These are phyloP conservation scores for Tolypocladium cylindrosporum DNA, from an alignment of 2,329 filamentous ascomycete genomes.

Conservation along the genomic window DNA sequence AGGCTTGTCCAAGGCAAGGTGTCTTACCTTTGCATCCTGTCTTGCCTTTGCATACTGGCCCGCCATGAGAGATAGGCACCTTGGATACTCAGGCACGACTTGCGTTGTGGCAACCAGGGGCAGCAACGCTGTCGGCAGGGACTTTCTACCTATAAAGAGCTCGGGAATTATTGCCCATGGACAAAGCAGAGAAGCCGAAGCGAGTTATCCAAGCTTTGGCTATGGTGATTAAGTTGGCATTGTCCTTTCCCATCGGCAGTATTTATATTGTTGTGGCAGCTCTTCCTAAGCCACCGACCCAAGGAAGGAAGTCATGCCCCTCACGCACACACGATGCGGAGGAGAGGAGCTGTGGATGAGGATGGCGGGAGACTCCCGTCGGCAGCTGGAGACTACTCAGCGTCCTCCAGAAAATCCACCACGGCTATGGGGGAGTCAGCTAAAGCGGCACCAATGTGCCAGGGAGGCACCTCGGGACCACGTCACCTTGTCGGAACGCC, in stretches of 20 bases:
- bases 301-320: not conserved
- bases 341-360: not conserved
- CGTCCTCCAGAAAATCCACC: slow-evolving; percentile 47
- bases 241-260: not conserved
- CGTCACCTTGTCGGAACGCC: slow-evolving; percentile 60
- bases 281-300: not conserved
- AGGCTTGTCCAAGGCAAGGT: not conserved
- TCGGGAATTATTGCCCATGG: not conserved
- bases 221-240: not conserved
- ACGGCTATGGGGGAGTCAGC: slow-evolving; percentile 36
- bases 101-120: not conserved
- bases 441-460: not conserved
- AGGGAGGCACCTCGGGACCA: not conserved
- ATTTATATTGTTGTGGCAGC: not conserved
- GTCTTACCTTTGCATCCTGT: too few relatives aligned
- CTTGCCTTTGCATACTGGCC: not conserved
- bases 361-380: too few relatives aligned
- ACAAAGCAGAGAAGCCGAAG: not conserved
- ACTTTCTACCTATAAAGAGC: too few relatives aligned
- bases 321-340: not conserved
- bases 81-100: not conserved
- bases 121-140: not conserved
- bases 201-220: not conserved
- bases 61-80: not conserved
- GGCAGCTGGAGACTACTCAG: slow-evolving; percentile 26